These are phyloP conservation scores for Phytophthora colocasiae DNA, from an alignment of 352 stramenopile species.

Conservation along the genomic window DNA sequence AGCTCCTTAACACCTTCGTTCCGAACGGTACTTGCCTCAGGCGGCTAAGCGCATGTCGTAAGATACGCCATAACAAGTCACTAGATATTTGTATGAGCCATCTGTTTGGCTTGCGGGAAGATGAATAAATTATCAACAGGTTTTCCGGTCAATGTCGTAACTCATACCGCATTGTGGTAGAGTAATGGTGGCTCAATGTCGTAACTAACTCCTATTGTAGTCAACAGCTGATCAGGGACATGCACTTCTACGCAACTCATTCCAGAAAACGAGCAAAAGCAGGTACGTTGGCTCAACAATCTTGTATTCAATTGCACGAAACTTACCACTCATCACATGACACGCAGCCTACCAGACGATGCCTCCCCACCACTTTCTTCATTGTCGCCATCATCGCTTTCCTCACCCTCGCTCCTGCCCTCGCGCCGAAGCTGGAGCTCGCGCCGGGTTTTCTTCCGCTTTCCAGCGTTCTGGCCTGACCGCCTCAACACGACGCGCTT, in stretches of 20 bases:
- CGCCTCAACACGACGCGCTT: background rate
- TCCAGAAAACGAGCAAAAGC: background rate
- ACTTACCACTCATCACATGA: background rate
- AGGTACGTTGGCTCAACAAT: background rate
- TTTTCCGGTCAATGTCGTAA: background rate
- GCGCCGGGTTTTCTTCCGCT: background rate
- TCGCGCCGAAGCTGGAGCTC: background rate
- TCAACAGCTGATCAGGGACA: background rate
- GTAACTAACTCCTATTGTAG: background rate
- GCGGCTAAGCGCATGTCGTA: constrained; percentile 4
- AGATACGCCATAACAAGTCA: background rate
- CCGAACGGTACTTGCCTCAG: background rate
- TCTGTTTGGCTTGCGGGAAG: background rate
- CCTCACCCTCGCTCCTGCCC: background rate
- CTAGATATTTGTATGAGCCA: background rate
- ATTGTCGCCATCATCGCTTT: background rate
- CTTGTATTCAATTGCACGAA: background rate
- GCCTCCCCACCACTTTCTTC: too few relatives aligned
- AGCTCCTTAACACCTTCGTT: too few relatives aligned
- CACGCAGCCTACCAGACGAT: background rate
- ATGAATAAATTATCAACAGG: constrained; percentile 1
- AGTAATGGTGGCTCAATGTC: background rate
- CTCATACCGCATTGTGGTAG: background rate
- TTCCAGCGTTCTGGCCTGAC: background rate
- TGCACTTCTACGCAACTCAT: background rate